These are phyloP conservation scores for Neurospora pannonica DNA, from an alignment of 495 filamentous ascomycete genomes.

Conservation along the genomic window DNA sequence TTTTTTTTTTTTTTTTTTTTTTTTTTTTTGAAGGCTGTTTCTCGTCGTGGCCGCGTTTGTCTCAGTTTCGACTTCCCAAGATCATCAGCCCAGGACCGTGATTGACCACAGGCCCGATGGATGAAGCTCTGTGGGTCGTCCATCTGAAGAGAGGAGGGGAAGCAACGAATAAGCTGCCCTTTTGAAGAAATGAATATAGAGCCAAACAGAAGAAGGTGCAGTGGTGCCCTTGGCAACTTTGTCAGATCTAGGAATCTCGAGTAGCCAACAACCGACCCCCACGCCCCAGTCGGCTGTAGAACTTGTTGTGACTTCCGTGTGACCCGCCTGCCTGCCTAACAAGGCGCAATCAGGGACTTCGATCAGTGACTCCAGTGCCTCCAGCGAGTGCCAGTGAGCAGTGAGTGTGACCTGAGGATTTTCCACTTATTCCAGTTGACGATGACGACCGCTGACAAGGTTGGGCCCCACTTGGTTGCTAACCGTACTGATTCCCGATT, in stretches of 20 bases:
- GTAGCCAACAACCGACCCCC: no score
- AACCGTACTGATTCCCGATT: constrained; percentile 2
- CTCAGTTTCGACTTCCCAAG: background rate
- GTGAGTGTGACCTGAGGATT: background rate
- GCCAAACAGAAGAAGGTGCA: background rate
- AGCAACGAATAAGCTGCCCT: background rate
- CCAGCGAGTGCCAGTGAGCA: background rate
- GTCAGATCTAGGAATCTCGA: background rate
- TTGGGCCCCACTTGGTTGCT: background rate
- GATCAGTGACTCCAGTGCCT: background rate
- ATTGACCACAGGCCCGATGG: background rate
- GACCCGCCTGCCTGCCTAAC: background rate
- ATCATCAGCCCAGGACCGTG: background rate
- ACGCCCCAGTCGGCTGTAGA: background rate
- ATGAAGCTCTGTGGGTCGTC: background rate
- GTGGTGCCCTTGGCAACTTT: background rate
- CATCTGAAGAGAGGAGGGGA: background rate
- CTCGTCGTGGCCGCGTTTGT: background rate
- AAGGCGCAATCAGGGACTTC: background rate
- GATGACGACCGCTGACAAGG: background rate
- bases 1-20: no score
- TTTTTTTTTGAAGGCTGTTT: no score
- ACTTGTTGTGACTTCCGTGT: background rate
- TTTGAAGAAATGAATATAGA: background rate
- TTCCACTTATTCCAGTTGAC: background rate